These are phyloP conservation scores for Epichloe brachyelytri DNA, from an alignment of 2,329 filamentous ascomycete genomes.

Conservation along the genomic window DNA sequence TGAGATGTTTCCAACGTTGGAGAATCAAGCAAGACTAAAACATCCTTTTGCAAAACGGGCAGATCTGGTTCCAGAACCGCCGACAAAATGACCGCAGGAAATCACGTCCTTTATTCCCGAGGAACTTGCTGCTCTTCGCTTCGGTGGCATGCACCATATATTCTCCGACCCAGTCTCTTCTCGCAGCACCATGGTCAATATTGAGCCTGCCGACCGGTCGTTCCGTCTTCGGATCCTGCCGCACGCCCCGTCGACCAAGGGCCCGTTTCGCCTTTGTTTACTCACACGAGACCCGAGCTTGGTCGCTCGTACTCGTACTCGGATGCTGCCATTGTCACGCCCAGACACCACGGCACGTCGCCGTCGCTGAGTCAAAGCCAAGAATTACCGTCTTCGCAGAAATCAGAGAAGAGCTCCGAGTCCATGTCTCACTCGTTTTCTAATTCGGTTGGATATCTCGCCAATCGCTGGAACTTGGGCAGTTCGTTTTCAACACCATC, in stretches of 20 bases:
- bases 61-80: constrained; percentile 98
- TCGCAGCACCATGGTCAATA: constrained; percentile 14
- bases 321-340: constrained; percentile 14
- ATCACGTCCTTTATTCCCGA: constrained; percentile 68
- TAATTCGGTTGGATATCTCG: constrained; percentile 34
- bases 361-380: constrained; percentile 14
- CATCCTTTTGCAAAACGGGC: background rate
- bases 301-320: constrained; percentile 7
- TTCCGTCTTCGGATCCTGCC: constrained; percentile 17
- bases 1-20: background rate
- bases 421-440: constrained; percentile 28
- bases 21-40: background rate
- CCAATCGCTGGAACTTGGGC: constrained; percentile 43
- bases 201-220: constrained; percentile 11
- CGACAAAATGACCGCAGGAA: constrained; percentile 86
- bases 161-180: constrained; percentile 30
- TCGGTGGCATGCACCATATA: constrained; percentile 39
- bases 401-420: constrained; percentile 15
- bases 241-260: constrained; percentile 13
- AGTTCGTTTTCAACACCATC: constrained; percentile 39
- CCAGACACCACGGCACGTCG: constrained; percentile 6
- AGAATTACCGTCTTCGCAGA: constrained; percentile 15
- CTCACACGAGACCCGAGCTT: constrained; percentile 4
- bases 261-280: constrained; percentile 12
- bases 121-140: constrained; percentile 53